phyloP scores from a whole-genome alignment of 345 rosid genomes.

The Firmiana major region DNA sequence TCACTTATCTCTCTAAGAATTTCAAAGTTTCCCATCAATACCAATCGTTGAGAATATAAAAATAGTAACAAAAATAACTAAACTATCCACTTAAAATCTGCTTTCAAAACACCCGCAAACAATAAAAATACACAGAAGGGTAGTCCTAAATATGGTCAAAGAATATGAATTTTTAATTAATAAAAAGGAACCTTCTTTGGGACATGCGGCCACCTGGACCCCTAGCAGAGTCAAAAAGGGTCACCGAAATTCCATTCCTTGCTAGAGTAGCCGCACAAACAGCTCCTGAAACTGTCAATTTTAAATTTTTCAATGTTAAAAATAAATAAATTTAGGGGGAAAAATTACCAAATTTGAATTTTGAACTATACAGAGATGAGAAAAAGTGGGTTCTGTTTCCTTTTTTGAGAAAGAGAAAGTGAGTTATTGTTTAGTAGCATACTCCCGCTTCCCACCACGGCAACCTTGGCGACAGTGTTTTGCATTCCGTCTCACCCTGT shows the following conservation, averaged over 20 bases:
- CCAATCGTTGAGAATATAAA: background rate
- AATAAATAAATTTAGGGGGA: background rate
- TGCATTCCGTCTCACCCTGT: constrained; percentile 22
- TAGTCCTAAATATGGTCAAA: background rate
- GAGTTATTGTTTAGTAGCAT: background rate
- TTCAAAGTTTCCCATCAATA: background rate
- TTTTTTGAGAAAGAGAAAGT: background rate
- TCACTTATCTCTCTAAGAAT: constrained; percentile 51
- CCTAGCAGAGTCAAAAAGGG: constrained; percentile 73
- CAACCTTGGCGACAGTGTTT: constrained; percentile 48
- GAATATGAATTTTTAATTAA: background rate
- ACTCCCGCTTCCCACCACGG: constrained; percentile 85
- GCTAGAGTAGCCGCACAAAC: constrained; percentile 83
- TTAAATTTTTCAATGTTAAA: background rate
- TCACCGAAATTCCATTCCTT: constrained; percentile 64
- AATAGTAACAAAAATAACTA: background rate
- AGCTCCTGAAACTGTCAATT: constrained; percentile 64
- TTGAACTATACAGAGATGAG: background rate
- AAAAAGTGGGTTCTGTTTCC: background rate
- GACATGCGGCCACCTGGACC: constrained; percentile 93
- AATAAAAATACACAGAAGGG: background rate
- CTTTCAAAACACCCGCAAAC: background rate
- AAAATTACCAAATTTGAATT: too few species aligned
- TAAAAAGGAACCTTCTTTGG: constrained; percentile 58
- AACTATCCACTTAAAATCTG: background rate